Percentiles rank a stretch among this genome's conserved stretches.
Conservation (phyloP, 805 yeast species). For the Kuraishia floccosa region DNA sequence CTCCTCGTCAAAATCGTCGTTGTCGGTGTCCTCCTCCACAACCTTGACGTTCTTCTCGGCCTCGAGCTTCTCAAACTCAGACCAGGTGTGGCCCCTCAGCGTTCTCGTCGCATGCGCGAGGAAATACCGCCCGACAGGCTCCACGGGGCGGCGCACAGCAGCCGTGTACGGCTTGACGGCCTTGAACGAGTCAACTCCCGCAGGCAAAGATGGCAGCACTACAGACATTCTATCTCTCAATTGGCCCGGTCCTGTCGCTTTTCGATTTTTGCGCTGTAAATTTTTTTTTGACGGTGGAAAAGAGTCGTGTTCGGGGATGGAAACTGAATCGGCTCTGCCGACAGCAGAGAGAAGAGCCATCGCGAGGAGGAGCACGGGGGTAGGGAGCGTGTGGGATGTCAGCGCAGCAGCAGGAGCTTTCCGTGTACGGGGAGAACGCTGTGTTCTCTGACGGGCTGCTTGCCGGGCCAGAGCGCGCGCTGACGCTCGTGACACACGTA, state of each 20-base stretch:
- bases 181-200: conserved; percentile 20
- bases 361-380: too few species aligned
- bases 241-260: too few species aligned
- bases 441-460: conserved; percentile 21
- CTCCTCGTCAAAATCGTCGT: conserved; percentile 65
- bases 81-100: conserved; percentile 96
- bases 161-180: conserved; percentile 39
- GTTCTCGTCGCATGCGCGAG: conserved; percentile 95
- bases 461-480: conserved; percentile 8
- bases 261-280: too few species aligned
- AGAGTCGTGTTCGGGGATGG: too few species aligned
- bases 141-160: conserved; percentile 71
- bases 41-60: conserved; percentile 76
- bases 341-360: too few species aligned
- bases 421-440: conserved; percentile 37
- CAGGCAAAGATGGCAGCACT: conserved; percentile 34
- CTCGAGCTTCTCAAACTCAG: conserved; percentile 89
- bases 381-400: too few species aligned
- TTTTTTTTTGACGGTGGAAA: too few species aligned
- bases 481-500: conserved; percentile 25
- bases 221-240: too few species aligned
- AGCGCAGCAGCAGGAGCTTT: conserved; percentile 56
- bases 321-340: too few species aligned
- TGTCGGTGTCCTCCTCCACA: conserved; percentile 52
- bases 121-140: conserved; percentile 94